These are phyloP conservation scores for Fusarium bulbicola DNA, from an alignment of 2,329 filamentous ascomycete species.

Conservation along the genomic window DNA sequence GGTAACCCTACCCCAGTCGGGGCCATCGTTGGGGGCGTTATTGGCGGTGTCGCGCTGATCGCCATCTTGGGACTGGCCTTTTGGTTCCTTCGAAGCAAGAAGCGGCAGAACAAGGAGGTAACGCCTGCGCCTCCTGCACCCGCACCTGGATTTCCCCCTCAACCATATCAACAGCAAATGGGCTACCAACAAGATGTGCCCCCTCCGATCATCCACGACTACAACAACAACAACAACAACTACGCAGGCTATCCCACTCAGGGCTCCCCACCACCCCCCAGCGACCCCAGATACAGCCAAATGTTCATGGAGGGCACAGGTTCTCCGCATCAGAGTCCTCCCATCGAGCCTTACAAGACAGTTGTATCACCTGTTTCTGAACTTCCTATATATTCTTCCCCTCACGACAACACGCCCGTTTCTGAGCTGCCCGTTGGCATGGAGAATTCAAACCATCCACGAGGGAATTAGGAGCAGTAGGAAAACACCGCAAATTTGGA, in stretches of 20 bases:
- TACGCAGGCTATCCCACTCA: neutral
- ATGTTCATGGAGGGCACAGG: neutral
- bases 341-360: neutral
- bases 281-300: neutral
- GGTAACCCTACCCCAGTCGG: neutral
- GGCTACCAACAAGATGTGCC: neutral
- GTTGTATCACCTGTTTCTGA: neutral
- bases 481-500: neutral
- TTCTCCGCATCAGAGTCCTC: neutral
- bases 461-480: accelerated
- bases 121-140: neutral
- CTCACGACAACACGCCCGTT: neutral
- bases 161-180: neutral
- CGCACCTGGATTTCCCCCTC: neutral
- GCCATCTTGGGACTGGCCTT: neutral
- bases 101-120: neutral
- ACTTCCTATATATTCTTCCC: neutral
- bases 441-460: too few species aligned
- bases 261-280: neutral
- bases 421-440: neutral
- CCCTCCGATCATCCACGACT: neutral
- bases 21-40: neutral
- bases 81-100: neutral
- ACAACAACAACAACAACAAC: neutral
- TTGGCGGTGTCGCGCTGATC: neutral